A percentile compares a stretch with the other conserved stretches of the same genome.
Conservation (phyloP, 768 basidiomycete genomes). For the Naganishia antarctica region DNA sequence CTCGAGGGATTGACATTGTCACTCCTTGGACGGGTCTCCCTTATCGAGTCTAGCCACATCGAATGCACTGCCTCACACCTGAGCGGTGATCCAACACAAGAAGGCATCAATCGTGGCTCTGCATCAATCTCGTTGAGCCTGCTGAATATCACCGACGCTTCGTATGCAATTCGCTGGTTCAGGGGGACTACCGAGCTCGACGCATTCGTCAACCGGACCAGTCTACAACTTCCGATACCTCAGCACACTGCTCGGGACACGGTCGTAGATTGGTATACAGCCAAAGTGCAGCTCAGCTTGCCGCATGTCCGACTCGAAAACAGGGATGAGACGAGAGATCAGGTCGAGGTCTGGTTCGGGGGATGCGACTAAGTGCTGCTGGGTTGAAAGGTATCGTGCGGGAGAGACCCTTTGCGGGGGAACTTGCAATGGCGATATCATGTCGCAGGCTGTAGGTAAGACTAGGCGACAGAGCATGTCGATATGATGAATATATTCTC, state of each 20-base stretch:
- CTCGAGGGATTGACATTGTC: slow-evolving; percentile 31
- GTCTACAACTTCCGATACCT: neutral
- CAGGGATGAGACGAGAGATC: neutral
- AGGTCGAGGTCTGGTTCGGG: neutral
- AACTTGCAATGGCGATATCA: too few species aligned
- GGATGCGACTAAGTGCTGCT: neutral
- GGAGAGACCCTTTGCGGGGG: too few species aligned
- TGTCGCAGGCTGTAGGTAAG: too few species aligned
- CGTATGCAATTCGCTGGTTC: neutral
- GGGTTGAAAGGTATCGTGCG: neutral
- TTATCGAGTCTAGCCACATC: slow-evolving; percentile 21
- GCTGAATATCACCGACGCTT: neutral
- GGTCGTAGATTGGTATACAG: neutral
- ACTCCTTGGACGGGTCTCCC: slow-evolving; percentile 19
- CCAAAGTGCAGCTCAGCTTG: neutral
- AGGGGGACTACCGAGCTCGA: neutral
- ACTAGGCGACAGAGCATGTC: too few species aligned
- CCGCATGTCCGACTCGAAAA: neutral
- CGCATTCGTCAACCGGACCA: neutral
- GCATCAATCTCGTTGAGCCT: slow-evolving; percentile 3
- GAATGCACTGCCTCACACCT: neutral
- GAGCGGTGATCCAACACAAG: neutral
- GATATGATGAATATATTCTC: too few species aligned
- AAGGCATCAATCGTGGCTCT: neutral
- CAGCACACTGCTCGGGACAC: too few species aligned